Base-by-base conservation (phyloP, 2,329 filamentous ascomycete species). In the Colletotrichum theobromicola region DNA sequence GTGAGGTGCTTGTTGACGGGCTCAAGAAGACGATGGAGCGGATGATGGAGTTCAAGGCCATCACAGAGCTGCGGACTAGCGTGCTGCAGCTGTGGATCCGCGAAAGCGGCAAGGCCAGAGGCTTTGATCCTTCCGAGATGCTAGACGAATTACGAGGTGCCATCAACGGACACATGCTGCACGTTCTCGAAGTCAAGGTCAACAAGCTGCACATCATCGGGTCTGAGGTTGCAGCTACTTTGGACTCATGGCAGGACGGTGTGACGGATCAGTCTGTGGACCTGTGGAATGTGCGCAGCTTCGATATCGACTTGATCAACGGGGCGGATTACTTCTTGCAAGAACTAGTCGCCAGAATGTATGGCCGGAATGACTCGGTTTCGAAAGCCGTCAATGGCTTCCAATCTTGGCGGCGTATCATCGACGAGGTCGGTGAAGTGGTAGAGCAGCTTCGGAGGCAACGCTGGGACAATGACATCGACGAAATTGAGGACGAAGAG, bases 1-100 rank as follows among this genome's bases (percentile, higher is more conserved):
- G 91, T 21, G 85, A 89, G 58, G 87, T 89, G 9, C 85, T 95
- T 69, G 81, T 94, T 2, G 83, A 88, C n/a, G 93, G 93, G 1
- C 85, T 95, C 32, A 87, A 88, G 64, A 88, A 87, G 75, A 90
- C 89, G 1, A 84, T 97, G 21, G 85, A 89, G 26, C 85, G 85
- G 5, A 90, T 93, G 82, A 83, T 86, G 7, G 92, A 95, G 71
- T 93, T 96, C 80, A 90, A 92, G 76, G 88, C 90, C 16, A 90
- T 97, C 35, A 89, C 95, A 37, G 88, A 92, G 35, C 84, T 97
- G 67, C 90, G 95, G 60, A 93, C 92, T 62, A 89, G 90, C 50
- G 88, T 95, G 8, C 84, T 97, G 61, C 91, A 94, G 78, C 89
- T 93, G 13, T 97, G 95, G 94, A 92, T 97, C 70, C 88, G 91